Evolutionary conservation across 441 rosid genomes (phyloP), one percentile per base, ranked within the genome.

Genomic region (Euphorbia schlechtendalii): DNA sequence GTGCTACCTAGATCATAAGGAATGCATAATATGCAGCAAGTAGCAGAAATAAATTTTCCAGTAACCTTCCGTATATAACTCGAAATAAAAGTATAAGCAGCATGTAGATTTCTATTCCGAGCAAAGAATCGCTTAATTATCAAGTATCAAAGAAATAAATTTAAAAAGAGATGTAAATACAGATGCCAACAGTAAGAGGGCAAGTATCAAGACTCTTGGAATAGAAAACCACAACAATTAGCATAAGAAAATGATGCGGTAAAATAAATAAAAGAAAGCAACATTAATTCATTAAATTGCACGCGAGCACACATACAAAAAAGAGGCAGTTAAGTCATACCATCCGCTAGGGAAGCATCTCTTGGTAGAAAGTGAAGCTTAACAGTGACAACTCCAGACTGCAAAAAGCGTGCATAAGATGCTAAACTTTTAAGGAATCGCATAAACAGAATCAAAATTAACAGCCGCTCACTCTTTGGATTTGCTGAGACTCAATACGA

Each of bases 341-440:
- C 81, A 41, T 66, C 56, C 46, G 72, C 65, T 72, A 75, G 81
- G 18, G 66, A 73, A 27, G 68, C 84, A 75, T 74, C 81, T 80
- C 82, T 84, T 22, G 76, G 70, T 59, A 79, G 64, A 48, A 86
- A 67, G 64, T 67, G 83, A 55, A 94, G 76, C 76, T 80, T 86
- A 64, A 94, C 74, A 51, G 74, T 73, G 64, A 85, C 77, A 56
- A 69, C 70, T 71, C 81, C 86, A 81, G 78, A 76, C 99, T 94
- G 75, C 63, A 69, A 48, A 74, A 45, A 64, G 46, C 71, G 76
- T 36, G 40, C 30, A 74, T 40, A 52, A 54, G 73, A 51, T 8
- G 30, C 36, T 27, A 64, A 61, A 55, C 60, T 36, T 60, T 34
- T 55, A 70, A 65, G 34, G 63, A 52, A 66, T 7, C 71, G 56